Percentiles rank a stretch among this genome's conserved stretches.
Conservation (phyloP, 2,329 filamentous ascomycete genomes). For the Monosporascus cannonballus region DNA sequence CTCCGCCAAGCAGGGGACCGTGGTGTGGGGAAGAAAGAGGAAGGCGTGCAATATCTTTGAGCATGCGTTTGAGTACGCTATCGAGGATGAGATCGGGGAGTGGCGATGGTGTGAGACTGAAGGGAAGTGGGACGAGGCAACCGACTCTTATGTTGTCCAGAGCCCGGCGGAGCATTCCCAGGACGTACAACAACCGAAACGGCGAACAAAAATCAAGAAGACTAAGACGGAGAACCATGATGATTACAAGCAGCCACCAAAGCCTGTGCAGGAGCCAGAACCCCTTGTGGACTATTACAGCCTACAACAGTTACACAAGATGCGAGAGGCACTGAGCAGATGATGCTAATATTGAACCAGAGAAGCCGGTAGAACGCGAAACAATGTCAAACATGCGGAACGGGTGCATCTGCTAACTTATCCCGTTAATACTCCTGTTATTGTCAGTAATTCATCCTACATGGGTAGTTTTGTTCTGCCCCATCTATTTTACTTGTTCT, state of each 20-base stretch:
- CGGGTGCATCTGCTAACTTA: too few relatives aligned
- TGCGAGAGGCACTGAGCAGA: neutral
- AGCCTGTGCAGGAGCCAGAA: neutral
- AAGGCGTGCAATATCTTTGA: constrained; percentile 1
- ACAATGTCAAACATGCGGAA: too few relatives aligned
- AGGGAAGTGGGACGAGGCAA: neutral
- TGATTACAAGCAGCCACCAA: neutral
- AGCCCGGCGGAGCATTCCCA: neutral
- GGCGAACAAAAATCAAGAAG: neutral
- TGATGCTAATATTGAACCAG: too few relatives aligned
- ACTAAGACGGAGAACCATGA: neutral
- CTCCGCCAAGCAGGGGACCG: neutral
- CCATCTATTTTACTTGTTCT: too few relatives aligned
- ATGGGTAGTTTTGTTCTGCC: too few relatives aligned
- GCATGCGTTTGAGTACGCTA: constrained; percentile 1
- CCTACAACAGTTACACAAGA: neutral
- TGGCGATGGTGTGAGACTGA: neutral
- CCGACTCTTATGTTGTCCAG: neutral
- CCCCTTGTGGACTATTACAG: neutral
- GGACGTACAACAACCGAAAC: neutral
- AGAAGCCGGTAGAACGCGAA: too few relatives aligned
- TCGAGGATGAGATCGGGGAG: neutral
- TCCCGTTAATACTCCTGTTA: too few relatives aligned
- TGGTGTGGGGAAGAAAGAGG: neutral
- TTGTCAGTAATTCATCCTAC: too few relatives aligned